Evolutionary conservation across 1,284 basidiomycete species (phyloP), one percentile per base, ranked within the genome.

Genomic region (Irpex sp.): DNA sequence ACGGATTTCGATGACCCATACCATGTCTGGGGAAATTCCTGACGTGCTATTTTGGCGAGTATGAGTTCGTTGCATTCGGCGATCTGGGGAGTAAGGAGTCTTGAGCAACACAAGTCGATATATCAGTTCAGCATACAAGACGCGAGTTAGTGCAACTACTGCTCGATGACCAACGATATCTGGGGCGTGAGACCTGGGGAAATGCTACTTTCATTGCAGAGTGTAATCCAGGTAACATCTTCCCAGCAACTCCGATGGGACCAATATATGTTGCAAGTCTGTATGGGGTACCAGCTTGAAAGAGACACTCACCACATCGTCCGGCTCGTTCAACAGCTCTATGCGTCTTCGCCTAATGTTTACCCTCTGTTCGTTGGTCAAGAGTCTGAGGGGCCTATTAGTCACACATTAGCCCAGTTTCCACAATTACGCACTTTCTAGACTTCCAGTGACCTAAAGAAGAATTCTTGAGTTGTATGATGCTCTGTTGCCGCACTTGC

Each of bases 381-480:
- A 77, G 47, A 89, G 74, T 71, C 90, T 92, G 61, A 64, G 56
- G 60, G 19, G 6, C 13, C n/a, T 15, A 57, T 31, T 9, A 39
- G 55, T 57, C 11, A 13, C 13, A n/a, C 6, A 37, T n/a, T 21
- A 17, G 4, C 3, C 9, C 13, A 15, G 19, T 7, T 35, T 4
- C 5, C 13, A 57, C 26, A n/a, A 58, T 39, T 43, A 39, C 82
- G 68, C 67, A 90, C 92, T 85, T 90, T 75, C 86, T 77, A 33
- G 87, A 87, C 70, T 81, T 80, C 91, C 91, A 93, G 68, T 89
- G 86, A 58, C 75, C 75, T 4, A 85, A 70, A 5, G 85, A 87
- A 1, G 80, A 78, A 66, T 93, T 93, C 74, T 93, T 93, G 75
- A 93, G 89, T 69, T 93, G 91, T 62, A 93, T 91, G 66, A 92